Evolutionary conservation across 352 stramenopile species (phyloP).

Genomic region (Phytopythium aichiense): DNA sequence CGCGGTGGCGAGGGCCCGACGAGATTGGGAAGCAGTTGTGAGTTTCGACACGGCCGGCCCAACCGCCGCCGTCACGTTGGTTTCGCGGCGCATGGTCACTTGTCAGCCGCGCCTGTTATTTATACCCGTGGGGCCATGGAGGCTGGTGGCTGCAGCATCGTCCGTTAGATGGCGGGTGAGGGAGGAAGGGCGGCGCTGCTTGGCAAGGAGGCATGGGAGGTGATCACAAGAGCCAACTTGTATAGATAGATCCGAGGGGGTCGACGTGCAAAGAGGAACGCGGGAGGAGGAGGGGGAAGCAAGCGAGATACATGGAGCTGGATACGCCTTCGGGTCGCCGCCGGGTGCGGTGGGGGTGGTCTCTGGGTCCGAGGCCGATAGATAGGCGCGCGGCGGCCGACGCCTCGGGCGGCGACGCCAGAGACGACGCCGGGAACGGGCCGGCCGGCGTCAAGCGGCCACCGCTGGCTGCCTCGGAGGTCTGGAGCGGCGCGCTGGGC

Average conservation of each 20-base stretch:
- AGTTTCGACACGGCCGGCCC: not conserved
- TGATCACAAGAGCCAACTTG: constrained; percentile 1
- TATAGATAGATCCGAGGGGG: not conserved
- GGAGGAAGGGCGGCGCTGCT: too few relatives aligned
- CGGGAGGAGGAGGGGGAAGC: not conserved
- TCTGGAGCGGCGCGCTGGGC: not conserved
- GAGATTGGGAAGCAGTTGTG: constrained; percentile 4
- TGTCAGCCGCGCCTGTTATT: not conserved
- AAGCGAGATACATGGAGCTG: not conserved
- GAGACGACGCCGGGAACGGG: not conserved
- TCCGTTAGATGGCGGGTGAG: not conserved
- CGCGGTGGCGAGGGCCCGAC: not conserved
- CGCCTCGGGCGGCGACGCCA: not conserved
- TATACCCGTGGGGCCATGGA: not conserved
- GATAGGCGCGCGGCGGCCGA: not conserved
- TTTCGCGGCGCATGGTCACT: not conserved
- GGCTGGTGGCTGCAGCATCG: not conserved
- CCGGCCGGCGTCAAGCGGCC: not conserved
- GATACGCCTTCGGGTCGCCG: not conserved
- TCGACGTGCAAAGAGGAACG: not conserved
- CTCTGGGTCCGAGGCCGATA: constrained; percentile 5
- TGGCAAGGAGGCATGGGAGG: too few relatives aligned
- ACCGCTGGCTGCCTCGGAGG: not conserved
- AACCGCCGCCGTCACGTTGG: constrained; percentile 2
- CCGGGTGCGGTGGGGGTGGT: not conserved